Evolutionary conservation across 345 rosid genomes (phyloP).

Genomic region (Euphorbia pulcherrima): DNA sequence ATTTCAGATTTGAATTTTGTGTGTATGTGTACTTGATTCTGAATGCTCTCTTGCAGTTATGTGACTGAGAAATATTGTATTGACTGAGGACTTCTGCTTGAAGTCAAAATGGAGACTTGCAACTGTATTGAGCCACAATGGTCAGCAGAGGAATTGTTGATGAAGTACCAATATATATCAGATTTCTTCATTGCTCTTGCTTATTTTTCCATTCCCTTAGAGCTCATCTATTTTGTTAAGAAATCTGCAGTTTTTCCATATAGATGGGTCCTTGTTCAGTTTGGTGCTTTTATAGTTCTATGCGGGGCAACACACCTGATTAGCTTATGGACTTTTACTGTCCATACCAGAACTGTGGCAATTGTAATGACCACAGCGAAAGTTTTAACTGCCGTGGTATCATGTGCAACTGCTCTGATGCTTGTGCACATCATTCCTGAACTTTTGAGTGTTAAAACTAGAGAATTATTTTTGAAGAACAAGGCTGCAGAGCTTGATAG

Average conservation of each 20-base stretch:
- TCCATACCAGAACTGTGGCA: conserved; percentile 73
- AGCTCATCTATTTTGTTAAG: conserved; percentile 93
- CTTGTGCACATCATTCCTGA: conserved; percentile 98
- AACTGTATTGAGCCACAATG: conserved; percentile 92
- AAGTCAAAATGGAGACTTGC: conserved; percentile 62
- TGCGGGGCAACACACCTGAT: conserved; percentile 98
- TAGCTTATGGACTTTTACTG: conserved; percentile 79
- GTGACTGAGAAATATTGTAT: background rate
- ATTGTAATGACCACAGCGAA: conserved; percentile 79
- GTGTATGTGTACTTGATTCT: background rate
- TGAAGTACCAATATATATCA: conserved; percentile 95
- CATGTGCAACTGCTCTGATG: conserved; percentile 93
- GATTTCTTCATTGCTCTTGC: conserved; percentile 98
- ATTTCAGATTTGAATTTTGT: background rate
- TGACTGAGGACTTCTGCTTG: background rate
- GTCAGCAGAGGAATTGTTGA: conserved; percentile 86
- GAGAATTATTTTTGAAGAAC: conserved; percentile 83
- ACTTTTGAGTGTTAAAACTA: conserved; percentile 79
- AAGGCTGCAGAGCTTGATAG: conserved; percentile 97
- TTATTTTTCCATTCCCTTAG: conserved; percentile 93
- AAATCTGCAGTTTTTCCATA: conserved; percentile 91
- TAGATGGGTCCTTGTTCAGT: conserved; percentile 98
- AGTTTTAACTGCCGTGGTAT: conserved; percentile 77
- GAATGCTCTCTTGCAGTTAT: background rate
- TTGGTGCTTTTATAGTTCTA: conserved; percentile 97